A percentile compares a stretch with the other conserved stretches of the same genome.
Evolutionary conservation across 768 basidiomycete genomes (phyloP).

Genomic region (Tulasnella calospora): DNA sequence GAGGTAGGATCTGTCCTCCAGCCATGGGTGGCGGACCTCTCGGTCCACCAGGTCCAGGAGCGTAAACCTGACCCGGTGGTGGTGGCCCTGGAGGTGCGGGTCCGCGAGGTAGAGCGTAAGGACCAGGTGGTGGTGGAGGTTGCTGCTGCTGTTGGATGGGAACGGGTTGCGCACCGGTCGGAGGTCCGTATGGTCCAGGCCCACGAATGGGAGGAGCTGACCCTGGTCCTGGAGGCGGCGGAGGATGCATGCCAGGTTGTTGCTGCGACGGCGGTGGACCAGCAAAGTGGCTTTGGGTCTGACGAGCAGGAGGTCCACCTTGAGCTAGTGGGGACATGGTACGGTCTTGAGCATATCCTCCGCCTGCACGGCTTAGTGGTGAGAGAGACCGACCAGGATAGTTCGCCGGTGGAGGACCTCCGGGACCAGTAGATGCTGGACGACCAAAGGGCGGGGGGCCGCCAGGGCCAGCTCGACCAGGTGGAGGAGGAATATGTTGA

Average conservation of each 20-base stretch:
- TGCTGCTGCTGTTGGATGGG: constrained; percentile 30
- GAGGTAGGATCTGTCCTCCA: constrained; percentile 8
- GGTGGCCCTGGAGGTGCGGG: constrained; percentile 12
- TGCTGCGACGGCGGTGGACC: constrained; percentile 30
- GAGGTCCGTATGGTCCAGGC: constrained; percentile 26
- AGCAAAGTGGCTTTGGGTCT: constrained; percentile 44
- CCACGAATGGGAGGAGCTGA: constrained; percentile 25
- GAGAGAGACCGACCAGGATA: constrained; percentile 22
- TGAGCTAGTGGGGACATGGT: constrained; percentile 23
- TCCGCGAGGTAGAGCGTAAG: constrained; percentile 27
- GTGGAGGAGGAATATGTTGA: constrained; percentile 38
- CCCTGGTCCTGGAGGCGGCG: constrained; percentile 33
- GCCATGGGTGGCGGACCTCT: constrained; percentile 22
- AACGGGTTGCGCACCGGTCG: constrained; percentile 33
- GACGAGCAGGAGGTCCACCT: constrained; percentile 49
- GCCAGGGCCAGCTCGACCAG: constrained; percentile 33
- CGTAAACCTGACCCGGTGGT: constrained; percentile 17
- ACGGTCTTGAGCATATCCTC: constrained; percentile 12
- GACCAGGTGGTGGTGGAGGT: constrained; percentile 27
- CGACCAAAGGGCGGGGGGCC: constrained; percentile 21
- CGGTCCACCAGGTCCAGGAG: constrained; percentile 28
- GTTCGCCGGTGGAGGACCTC: not conserved
- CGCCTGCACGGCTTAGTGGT: constrained; percentile 2
- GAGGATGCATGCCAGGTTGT: constrained; percentile 35
- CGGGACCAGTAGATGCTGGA: constrained; percentile 14